phyloP scores from a whole-genome alignment of 2,329 filamentous ascomycete species.

The Orbilia quercus region DNA sequence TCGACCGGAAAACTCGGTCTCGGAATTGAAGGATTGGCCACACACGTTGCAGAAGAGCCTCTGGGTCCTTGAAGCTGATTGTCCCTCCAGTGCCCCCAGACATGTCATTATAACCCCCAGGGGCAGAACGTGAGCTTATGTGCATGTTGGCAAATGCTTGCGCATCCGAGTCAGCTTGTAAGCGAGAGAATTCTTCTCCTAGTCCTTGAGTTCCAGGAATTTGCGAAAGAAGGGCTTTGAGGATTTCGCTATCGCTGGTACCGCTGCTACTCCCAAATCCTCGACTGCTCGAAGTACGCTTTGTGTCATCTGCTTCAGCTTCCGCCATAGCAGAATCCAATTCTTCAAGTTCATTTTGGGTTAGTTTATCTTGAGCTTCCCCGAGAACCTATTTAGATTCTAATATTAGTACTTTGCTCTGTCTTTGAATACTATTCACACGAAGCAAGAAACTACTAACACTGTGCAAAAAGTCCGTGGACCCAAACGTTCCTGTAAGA shows the following conservation, averaged over 20 bases:
- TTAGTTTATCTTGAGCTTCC: slow-evolving; percentile 84
- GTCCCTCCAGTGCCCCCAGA: slow-evolving; percentile 8
- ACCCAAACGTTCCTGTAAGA: slow-evolving; percentile 72
- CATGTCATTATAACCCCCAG: slow-evolving; percentile 11
- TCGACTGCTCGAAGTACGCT: slow-evolving; percentile 55
- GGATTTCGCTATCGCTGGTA: slow-evolving; percentile 70
- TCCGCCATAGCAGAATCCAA: slow-evolving; percentile 79
- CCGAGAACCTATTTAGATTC: slow-evolving; percentile 63
- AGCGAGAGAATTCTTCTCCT: slow-evolving; percentile 77
- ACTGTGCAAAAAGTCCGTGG: slow-evolving; percentile 85
- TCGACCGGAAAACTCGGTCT: slow-evolving; percentile 89
- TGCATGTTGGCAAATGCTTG: slow-evolving; percentile 80
- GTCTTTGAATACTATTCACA: neutral
- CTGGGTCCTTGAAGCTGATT: slow-evolving; percentile 65
- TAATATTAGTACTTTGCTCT: neutral
- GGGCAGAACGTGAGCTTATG: slow-evolving; percentile 64
- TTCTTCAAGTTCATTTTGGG: slow-evolving; percentile 84
- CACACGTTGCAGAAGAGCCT: slow-evolving; percentile 81
- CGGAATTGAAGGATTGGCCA: slow-evolving; percentile 95
- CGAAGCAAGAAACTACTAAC: slow-evolving; percentile 60
- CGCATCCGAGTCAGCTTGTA: slow-evolving; percentile 78
- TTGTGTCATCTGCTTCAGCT: slow-evolving; percentile 68
- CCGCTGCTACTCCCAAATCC: slow-evolving; percentile 43
- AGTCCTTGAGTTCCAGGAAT: slow-evolving; percentile 80
- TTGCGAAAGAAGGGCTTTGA: slow-evolving; percentile 82